phyloP scores from a whole-genome alignment of 78 protist genomes.

The Dictyostelium intermedium region DNA sequence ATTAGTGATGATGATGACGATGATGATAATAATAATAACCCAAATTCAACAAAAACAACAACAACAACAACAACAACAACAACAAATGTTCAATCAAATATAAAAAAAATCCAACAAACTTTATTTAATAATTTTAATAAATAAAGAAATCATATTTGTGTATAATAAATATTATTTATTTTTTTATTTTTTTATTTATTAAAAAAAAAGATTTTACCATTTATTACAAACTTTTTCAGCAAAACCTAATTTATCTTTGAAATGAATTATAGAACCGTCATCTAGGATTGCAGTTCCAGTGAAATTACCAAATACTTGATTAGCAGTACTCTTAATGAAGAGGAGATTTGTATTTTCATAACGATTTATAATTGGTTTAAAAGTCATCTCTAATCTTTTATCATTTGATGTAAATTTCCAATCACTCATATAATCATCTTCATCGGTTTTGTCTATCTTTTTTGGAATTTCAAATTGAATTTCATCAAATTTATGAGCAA shows the following conservation, averaged over 20 bases:
- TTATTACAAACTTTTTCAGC: constrained; percentile 15
- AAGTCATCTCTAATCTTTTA: not conserved
- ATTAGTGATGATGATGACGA: not conserved
- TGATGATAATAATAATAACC: not conserved
- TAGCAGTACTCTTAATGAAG: not conserved
- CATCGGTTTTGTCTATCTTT: not conserved
- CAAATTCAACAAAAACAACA: not conserved
- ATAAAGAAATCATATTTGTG: too few species aligned
- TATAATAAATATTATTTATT: too few species aligned
- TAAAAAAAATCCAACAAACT: not conserved
- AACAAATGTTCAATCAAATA: not conserved
- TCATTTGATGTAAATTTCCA: not conserved
- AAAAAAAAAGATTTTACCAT: constrained; percentile 4
- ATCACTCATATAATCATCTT: not conserved
- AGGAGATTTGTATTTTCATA: not conserved
- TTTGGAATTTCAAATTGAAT: not conserved
- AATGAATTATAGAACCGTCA: not conserved
- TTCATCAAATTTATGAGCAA: constrained; percentile 1
- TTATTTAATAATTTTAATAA: not conserved
- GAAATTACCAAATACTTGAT: constrained; percentile 17
- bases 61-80: not conserved
- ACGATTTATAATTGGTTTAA: constrained; percentile 13
- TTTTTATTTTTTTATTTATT: too few species aligned
- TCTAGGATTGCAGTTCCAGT: not conserved
- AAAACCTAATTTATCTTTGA: not conserved